Evolutionary conservation across 192 early-diverging fungal genomes (phyloP).

Genomic region (Coemansia sp.): DNA sequence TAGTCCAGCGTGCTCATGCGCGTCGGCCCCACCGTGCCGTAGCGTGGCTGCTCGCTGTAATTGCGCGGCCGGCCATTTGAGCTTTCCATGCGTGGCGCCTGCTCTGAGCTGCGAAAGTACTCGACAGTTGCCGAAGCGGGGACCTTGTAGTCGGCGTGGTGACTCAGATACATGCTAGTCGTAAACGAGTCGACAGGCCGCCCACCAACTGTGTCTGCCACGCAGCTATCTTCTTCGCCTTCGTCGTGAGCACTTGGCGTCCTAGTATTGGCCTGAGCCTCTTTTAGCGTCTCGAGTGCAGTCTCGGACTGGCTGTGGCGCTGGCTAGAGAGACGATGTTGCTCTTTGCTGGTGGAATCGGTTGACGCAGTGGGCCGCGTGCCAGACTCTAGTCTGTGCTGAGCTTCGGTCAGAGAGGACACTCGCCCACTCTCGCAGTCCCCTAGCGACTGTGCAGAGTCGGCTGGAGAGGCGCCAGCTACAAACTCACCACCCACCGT

Average conservation of each 20-base stretch:
- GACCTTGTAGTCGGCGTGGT: slow-evolving; percentile 32
- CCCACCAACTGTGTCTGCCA: not conserved
- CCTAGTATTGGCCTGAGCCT: slow-evolving; percentile 13
- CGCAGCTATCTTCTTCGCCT: not conserved
- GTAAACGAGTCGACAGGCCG: slow-evolving; percentile 13
- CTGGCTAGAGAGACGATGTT: slow-evolving; percentile 22
- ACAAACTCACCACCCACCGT: not conserved
- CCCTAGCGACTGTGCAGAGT: not conserved
- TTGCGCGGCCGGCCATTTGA: slow-evolving; percentile 26
- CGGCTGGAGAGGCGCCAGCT: not conserved
- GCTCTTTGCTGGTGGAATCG: not conserved
- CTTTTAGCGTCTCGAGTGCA: slow-evolving; percentile 48
- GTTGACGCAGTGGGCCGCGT: not conserved
- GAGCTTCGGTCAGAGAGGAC: slow-evolving; percentile 11
- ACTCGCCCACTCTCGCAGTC: not conserved
- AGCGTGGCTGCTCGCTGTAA: slow-evolving; percentile 22
- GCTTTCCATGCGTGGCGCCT: slow-evolving; percentile 4
- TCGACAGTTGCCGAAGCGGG: slow-evolving; percentile 40
- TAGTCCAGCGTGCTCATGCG: slow-evolving; percentile 39
- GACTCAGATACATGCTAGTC: not conserved
- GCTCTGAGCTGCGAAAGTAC: slow-evolving; percentile 36
- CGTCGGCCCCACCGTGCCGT: slow-evolving; percentile 9
- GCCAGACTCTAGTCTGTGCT: slow-evolving; percentile 22
- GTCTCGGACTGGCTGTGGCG: slow-evolving; percentile 56
- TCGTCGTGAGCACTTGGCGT: not conserved